phyloP scores from a whole-genome alignment of 2,329 filamentous ascomycete species.

The Epichloe coenophiala region DNA sequence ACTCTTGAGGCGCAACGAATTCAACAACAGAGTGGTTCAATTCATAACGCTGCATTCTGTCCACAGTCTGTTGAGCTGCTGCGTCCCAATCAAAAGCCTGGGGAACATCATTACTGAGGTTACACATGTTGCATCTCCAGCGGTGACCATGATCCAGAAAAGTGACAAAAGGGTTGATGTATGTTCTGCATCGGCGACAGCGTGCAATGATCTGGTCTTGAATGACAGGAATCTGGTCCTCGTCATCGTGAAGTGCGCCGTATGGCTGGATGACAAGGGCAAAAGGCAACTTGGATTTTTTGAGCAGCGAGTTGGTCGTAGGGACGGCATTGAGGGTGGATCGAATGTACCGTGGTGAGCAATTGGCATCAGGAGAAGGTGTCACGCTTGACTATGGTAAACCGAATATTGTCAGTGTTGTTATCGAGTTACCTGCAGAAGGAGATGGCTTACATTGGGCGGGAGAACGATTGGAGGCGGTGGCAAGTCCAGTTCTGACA shows the following conservation, averaged over 20 bases:
- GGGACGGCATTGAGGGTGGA: slow-evolving; percentile 92
- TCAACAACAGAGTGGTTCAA: slow-evolving; percentile 95
- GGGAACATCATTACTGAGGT: slow-evolving; percentile 96
- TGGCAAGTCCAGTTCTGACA: slow-evolving; percentile 79
- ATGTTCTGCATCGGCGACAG: slow-evolving; percentile 88
- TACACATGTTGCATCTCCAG: slow-evolving; percentile 99
- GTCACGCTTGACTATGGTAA: slow-evolving; percentile 65
- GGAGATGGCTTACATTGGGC: slow-evolving; percentile 58
- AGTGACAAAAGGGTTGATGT: slow-evolving; percentile 94
- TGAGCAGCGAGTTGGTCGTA: slow-evolving; percentile 80
- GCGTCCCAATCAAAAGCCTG: slow-evolving; percentile 98
- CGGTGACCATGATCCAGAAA: slow-evolving; percentile 95
- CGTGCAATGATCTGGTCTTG: slow-evolving; percentile 96
- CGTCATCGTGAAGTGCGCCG: slow-evolving; percentile 78
- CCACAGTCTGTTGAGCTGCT: slow-evolving; percentile 76
- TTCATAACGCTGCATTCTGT: slow-evolving; percentile 84
- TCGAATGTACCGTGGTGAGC: slow-evolving; percentile 83
- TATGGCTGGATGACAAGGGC: slow-evolving; percentile 95
- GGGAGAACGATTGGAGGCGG: slow-evolving; percentile 86
- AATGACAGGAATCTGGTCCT: slow-evolving; percentile 82
- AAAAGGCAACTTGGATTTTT: slow-evolving; percentile 96
- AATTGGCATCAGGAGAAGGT: slow-evolving; percentile 81
- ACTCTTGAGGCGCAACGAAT: slow-evolving; percentile 95
- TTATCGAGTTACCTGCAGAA: background rate
- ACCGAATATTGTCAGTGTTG: slow-evolving; percentile 22